Evolutionary conservation across 1,284 basidiomycete species (phyloP).

Genomic region (Ceratobasidium sp.): DNA sequence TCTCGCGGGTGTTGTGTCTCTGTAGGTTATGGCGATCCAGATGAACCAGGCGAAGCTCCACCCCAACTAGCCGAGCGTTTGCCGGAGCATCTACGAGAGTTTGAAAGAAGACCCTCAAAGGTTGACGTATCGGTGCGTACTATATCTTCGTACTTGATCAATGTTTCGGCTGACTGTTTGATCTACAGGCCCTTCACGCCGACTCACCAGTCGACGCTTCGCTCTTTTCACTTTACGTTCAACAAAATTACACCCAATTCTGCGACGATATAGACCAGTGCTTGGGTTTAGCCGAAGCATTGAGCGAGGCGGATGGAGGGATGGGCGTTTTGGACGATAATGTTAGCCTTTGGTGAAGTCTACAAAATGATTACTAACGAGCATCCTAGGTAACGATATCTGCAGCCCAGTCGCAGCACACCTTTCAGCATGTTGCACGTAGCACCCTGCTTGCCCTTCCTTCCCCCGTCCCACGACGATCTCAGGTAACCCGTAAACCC

Average conservation of each 20-base stretch:
- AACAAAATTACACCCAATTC: constrained; percentile 91
- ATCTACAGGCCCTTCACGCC: constrained; percentile 69
- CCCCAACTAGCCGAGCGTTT: constrained; percentile 62
- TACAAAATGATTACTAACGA: constrained; percentile 38
- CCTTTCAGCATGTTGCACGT: constrained; percentile 80
- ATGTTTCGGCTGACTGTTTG: not conserved
- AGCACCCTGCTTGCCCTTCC: constrained; percentile 85
- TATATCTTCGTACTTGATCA: not conserved
- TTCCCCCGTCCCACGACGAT: constrained; percentile 75
- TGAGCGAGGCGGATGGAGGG: constrained; percentile 81
- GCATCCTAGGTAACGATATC: constrained; percentile 35
- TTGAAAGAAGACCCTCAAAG: constrained; percentile 73
- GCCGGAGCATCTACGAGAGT: constrained; percentile 58
- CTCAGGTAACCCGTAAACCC: constrained; percentile 82
- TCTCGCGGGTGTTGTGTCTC: not conserved
- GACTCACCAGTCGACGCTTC: constrained; percentile 91
- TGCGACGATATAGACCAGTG: constrained; percentile 81
- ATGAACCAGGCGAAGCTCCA: constrained; percentile 58
- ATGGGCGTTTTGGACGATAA: constrained; percentile 69
- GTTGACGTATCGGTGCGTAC: constrained; percentile 78
- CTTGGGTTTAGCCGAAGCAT: constrained; percentile 70
- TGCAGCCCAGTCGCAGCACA: constrained; percentile 66
- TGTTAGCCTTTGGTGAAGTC: constrained; percentile 19
- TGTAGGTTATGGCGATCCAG: constrained; percentile 72
- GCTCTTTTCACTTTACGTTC: constrained; percentile 86